Base-by-base conservation (phyloP, 345 rosid genomes). In the Isatis tinctoria region DNA sequence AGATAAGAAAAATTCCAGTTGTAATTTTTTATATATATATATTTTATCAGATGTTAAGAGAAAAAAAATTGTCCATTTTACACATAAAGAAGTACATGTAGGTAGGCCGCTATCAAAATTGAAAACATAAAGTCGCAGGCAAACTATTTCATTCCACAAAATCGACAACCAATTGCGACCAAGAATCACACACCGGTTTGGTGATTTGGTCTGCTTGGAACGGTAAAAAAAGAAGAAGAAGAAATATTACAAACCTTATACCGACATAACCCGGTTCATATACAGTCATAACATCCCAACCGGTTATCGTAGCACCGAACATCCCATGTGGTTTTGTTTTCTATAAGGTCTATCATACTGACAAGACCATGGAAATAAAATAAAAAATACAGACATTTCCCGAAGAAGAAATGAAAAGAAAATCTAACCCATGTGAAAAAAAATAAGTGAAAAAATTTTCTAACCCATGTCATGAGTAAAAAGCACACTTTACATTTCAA, bases 401-500 rank as follows among this genome's bases (percentile, higher is more conserved):
- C 28, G 9, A 20, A 37, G 18, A 58, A 32, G 7, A 30, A 33
- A 69, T 16, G 10, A 10, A n/a, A 4, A 17, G 8, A 16, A 33
- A 41, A 70, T 22, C 24, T 53, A 61, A 24, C 65, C 37, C 28
- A 53, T 10, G n/a, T 30, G 36, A n/a, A 44, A 44, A 10, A 26
- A 56, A n/a, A 3, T 4, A 13, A 24, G 10, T 51, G n/a, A 5
- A 41, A 9, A 11, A 5, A 22, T 4, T 1, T 5, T 40, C 51
- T 9, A 62, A 27, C 16, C 14, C 61, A 67, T 37, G 10, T 52
- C 13, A 1, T 33, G 33, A 32, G 16, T 49, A 36, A 51, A 28
- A 45, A 5, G 2, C 68, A 74, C 78, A 67, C 60, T 74, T 74
- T 67, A 67, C 78, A 74, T 24, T 53, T 16, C 16, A 44, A 16